A percentile compares a stretch with the other conserved stretches of the same genome.
Evolutionary conservation across 306 rosid genomes (phyloP).

Genomic region (Dryas drummondii): DNA sequence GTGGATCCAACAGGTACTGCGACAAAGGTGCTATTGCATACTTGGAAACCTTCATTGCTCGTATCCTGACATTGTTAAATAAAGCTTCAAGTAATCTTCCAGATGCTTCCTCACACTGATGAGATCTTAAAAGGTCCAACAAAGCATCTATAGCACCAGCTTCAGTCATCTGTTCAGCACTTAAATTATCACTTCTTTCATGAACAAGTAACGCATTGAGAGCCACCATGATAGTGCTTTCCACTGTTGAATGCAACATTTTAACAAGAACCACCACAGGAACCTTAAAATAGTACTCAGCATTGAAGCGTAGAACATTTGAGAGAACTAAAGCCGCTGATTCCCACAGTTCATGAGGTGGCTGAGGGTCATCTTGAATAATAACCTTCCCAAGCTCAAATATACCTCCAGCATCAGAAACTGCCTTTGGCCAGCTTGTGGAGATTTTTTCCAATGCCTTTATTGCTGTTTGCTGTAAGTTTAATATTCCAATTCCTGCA

Average conservation of each 20-base stretch:
- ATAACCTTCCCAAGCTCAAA: slow-evolving; percentile 94
- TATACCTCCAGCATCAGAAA: slow-evolving; percentile 96
- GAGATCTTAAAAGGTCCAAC: slow-evolving; percentile 86
- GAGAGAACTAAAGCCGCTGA: slow-evolving; percentile 95
- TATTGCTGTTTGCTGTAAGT: slow-evolving; percentile 89
- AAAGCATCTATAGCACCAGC: slow-evolving; percentile 83
- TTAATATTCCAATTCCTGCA: slow-evolving; percentile 95
- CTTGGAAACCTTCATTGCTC: slow-evolving; percentile 88
- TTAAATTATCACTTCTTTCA: slow-evolving; percentile 69
- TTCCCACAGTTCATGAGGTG: slow-evolving; percentile 91
- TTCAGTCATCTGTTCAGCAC: slow-evolving; percentile 91
- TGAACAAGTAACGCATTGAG: slow-evolving; percentile 76
- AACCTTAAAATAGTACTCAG: slow-evolving; percentile 84
- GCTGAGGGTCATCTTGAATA: slow-evolving; percentile 95
- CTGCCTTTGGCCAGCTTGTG: slow-evolving; percentile 90
- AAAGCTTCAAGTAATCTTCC: slow-evolving; percentile 85
- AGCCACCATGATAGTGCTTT: slow-evolving; percentile 71
- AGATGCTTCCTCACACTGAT: slow-evolving; percentile 88
- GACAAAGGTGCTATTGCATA: slow-evolving; percentile 93
- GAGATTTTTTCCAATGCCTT: slow-evolving; percentile 90
- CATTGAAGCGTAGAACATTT: slow-evolving; percentile 66
- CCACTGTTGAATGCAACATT: slow-evolving; percentile 76
- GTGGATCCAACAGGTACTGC: slow-evolving; percentile 89
- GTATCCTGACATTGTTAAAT: slow-evolving; percentile 82
- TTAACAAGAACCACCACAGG: slow-evolving; percentile 95